These are phyloP conservation scores for Trichoderma arundinaceum DNA, from an alignment of 2,329 filamentous ascomycete species.

Conservation along the genomic window DNA sequence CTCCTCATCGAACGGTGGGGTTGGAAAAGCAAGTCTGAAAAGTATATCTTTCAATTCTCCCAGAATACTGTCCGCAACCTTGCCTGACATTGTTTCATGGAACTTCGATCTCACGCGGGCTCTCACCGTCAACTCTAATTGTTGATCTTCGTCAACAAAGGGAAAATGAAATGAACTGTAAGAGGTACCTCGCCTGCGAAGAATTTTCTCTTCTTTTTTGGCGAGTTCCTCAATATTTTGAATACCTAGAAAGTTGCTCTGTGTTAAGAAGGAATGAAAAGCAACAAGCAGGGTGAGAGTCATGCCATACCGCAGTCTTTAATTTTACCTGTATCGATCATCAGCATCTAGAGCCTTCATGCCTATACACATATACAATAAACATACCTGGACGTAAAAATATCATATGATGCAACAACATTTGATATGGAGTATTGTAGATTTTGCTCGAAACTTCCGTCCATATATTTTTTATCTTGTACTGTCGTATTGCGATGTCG, in stretches of 20 bases:
- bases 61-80: background rate
- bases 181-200: background rate
- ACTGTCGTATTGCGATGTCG: background rate
- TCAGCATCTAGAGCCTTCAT: background rate
- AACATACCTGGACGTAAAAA: background rate
- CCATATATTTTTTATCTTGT: background rate
- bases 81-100: background rate
- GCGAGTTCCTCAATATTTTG: background rate
- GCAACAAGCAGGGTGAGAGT: background rate
- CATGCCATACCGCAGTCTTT: background rate
- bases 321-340: background rate
- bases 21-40: conserved; percentile 1
- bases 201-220: background rate
- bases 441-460: fast-evolving
- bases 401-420: background rate
- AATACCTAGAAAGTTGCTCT: background rate
- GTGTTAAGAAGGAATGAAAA: background rate
- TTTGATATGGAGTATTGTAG: background rate
- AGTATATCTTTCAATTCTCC: background rate
- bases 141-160: background rate
- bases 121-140: background rate
- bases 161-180: background rate
- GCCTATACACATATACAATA: background rate
- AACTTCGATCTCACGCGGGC: background rate
- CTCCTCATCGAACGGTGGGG: background rate